Evolutionary conservation across 163 green algal genomes (phyloP), one percentile per base, ranked within the genome.

Genomic region (Picocystis sp.): DNA sequence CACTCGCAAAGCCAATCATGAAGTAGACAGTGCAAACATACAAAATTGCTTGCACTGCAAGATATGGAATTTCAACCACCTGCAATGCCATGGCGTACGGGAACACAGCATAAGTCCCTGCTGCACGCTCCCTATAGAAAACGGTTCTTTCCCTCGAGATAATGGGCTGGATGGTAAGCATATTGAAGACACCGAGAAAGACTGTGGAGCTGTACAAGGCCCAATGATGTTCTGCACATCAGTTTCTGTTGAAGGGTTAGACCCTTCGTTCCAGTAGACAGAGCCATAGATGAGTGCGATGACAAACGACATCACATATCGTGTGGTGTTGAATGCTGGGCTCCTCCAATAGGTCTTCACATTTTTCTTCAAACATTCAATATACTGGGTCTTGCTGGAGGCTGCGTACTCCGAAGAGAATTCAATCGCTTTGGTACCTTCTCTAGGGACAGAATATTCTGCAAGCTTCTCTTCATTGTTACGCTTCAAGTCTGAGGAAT

Each of bases 121-220:
- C 64, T 1, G 66, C 73, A 3, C 72, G 57, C 62, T 92, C 76
- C 11, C 78, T 70, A 65, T 73, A 75, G 19, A 76, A 76, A n/a
- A 89, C 80, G 11, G 63, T 54, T 6, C 81, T 62, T 71, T 91
- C 81, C 2, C 60, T 66, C 13, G 60, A 64, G 0, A 89, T 59
- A 2, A 92, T 52, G 0, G 81, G 81, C 70, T 83, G 71, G 3
- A 73, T 66, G 3, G 61, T 72, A 64, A 89, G 79, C 17, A 77
- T 63, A 56, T 91, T 91, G 55, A 77, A 80, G 72, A 87, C 86
- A 42, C 81, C 78, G 46, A 69, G 69, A 56, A 79, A 79, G 17
- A 79, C 45, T 8, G 58, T 65, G 43, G 55, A 66, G 15, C 58
- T 53, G 21, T 70, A 78, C 51, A 79, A 57, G 38, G 70, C 60